Evolutionary conservation across 768 basidiomycete genomes (phyloP), one percentile per base, ranked within the genome.

Genomic region (Suillus paluster): DNA sequence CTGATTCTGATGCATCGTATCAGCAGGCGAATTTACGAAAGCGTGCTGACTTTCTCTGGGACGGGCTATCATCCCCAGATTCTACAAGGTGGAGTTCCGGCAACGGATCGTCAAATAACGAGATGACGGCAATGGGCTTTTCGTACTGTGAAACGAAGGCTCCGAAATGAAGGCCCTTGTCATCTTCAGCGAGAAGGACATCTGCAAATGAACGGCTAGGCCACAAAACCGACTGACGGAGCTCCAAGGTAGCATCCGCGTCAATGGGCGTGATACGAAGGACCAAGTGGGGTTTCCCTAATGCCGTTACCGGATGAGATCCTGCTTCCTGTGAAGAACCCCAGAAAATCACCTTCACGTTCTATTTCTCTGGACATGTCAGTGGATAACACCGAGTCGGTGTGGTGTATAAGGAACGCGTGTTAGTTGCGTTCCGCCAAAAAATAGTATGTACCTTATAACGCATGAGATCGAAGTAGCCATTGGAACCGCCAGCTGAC

Each of bases 21-120:
- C 76, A n/a, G 72, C 84, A 88, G 19, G 86, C 83, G 68, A 88
- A 89, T 68, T 88, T 88, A 63, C 85, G 78, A 74, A 88, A 87
- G 33, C 84, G 80, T 23, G 80, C 79, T 17, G 71, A 56, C 58
- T 58, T 60, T 54, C 30, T 27, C 56, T 57, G 36, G 21, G 34
- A 25, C 58, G 59, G 36, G 19, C 36, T 61, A 23, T 58, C 45
- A 55, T 58, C 50, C n/a, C 39, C 45, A 17, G 50, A 34, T 58
- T 19, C 25, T 7, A 36, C 23, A 55, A 39, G 23, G 25, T 53
- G 7, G 30, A 50, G 52, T 50, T n/a, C 23, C 34, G 76, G 78
- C 48, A 81, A 61, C 27, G 74, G 64, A 62, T 84, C 83, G 45
- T 75, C 65, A 72, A 89, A 87, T 33, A 86, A 70, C 25, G 86